Evolutionary conservation across 352 stramenopile genomes (phyloP), one percentile per base, ranked within the genome.

Genomic region (Pythium utonaiense): DNA sequence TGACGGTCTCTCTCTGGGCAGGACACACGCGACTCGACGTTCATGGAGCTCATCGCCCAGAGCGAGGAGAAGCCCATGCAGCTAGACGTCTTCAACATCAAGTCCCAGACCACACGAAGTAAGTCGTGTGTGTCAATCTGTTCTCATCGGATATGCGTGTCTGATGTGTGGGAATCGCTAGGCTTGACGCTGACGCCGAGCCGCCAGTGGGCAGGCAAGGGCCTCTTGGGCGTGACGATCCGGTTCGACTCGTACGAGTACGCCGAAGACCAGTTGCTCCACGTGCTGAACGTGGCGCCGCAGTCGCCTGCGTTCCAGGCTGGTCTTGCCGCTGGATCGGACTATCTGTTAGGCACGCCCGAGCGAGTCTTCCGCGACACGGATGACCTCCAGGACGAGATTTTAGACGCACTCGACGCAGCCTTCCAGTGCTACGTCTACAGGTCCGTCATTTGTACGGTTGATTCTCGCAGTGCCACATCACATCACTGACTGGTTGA

Each of bases 371-470:
- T 98, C 64, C 73, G 74, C 30, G 81, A 90, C 67, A 50, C 82
- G 0, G 86, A 97, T 19, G 88, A 96, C 54, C 73, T 99, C 40
- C 80, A 92, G 30, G 83, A 96, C 33, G 86, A 98, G 57, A 82
- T 99, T 28, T 57, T 94, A 57, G 71, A 94, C 41, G 75, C 97
- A 54, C 57, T 97, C 6, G 89, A 98, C 65, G 74, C 89, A 44
- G 88, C 96, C 3, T 90, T 99, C 58, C 95, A 98, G 75, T 93
- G 98, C 53, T 99, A 99, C 66, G 95, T 99, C 14, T 99, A 99
- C 84, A 99, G 96, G 86, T 93, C 45, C 19, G 79, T 70, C 21
- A 14, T 10, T 54, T 21, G 31, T 30, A 2, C 6, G 1, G 19
- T n/a, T 36, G 6, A 31, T 50, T 17, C 9, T 30, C 31, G 30